Evolutionary conservation across 305 asterid genomes (phyloP).

Genomic region (Plantago lanceolata): DNA sequence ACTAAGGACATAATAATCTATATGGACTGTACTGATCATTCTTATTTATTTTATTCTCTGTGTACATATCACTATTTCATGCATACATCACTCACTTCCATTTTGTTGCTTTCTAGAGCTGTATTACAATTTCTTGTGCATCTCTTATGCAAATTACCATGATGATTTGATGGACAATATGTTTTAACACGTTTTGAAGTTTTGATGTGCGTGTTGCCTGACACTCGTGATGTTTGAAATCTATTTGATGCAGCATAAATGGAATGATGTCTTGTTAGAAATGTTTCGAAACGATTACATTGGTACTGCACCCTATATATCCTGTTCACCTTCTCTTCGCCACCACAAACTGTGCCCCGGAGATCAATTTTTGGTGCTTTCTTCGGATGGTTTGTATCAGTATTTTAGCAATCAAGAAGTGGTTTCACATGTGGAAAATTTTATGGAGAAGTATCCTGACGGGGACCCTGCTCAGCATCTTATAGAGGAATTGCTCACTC

Average conservation of each 20-base stretch:
- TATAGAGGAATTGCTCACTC: slow-evolving; percentile 84
- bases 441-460: slow-evolving; percentile 92
- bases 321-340: slow-evolving; percentile 82
- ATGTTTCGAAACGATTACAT: slow-evolving; percentile 94
- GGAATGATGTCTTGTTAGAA: slow-evolving; percentile 76
- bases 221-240: slow-evolving; percentile 30
- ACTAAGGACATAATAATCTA: not conserved
- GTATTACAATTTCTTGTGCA: not conserved
- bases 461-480: slow-evolving; percentile 99
- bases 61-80: not conserved
- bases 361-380: slow-evolving; percentile 93
- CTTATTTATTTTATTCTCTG: not conserved
- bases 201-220: slow-evolving; percentile 20
- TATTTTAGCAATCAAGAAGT: slow-evolving; percentile 92
- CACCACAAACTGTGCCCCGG: slow-evolving; percentile 84
- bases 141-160: slow-evolving; percentile 3
- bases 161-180: too few species aligned
- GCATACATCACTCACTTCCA: not conserved
- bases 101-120: not conserved
- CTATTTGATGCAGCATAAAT: slow-evolving; percentile 66
- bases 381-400: slow-evolving; percentile 96
- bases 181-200: not conserved
- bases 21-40: not conserved
- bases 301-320: slow-evolving; percentile 83
- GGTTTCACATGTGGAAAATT: slow-evolving; percentile 76